Evolutionary conservation across 306 rosid species (phyloP), one percentile per base, ranked within the genome.

Genomic region (apple (Malus domestica)): DNA sequence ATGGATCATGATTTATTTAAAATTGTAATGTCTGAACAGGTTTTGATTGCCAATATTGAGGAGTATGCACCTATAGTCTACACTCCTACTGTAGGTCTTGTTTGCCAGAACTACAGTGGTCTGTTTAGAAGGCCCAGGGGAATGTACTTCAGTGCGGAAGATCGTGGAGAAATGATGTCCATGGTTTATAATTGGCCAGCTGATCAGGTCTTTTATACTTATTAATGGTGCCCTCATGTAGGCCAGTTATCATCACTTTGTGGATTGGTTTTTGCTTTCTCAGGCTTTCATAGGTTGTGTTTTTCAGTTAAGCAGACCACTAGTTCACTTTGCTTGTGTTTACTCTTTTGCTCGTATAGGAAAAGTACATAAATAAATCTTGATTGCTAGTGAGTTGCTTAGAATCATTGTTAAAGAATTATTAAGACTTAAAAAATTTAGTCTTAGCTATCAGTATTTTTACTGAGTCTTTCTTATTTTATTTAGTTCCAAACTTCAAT

Each of bases 161-260:
- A 96, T 82, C 90, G 96, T 74, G 99, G 99, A 78, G 99, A 96
- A 90, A 96, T 96, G 99, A 96, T 96, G 99, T 96, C 99, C 38
- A 96, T 96, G 99, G 94, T 96, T 80, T 96, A 96, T 84, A 96
- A 96, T 76, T 96, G 99, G 99, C 99, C 99, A 71, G 96, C 99
- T 71, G 99, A 96, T 54, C 97, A 95, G 99, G 98, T 93, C n/a
- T 27, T 58, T 25, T 61, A 58, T 58, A 10, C 30, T 60, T 33
- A 45, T 42, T 38, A 59, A 27, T 42, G 10, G 19, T 15, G 8
- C 19, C 44, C 20, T 60, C 23, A 15, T 58, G 54, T 9, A 22
- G 57, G 77, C 44, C 20, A 22, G 35, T 25, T 71, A 20, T 11
- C 29, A 10, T 30, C 45, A 70, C 55, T 8, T 22, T 22, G 1